phyloP scores from a whole-genome alignment of 2,329 filamentous ascomycete genomes.

The Aureobasidium vineae region DNA sequence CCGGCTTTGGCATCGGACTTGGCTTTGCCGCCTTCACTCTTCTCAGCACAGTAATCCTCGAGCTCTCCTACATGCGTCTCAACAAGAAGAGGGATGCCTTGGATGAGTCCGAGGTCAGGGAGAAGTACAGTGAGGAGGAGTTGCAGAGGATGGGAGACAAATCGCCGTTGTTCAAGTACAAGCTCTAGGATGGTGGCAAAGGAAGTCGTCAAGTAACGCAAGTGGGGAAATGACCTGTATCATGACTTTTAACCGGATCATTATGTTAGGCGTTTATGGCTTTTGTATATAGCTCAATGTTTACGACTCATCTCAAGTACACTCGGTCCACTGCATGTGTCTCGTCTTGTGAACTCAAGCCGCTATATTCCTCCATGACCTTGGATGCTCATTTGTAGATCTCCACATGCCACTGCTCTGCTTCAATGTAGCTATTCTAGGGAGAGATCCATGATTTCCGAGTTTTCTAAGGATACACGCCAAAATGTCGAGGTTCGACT shows the following conservation, averaged over 20 bases:
- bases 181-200: conserved; percentile 29
- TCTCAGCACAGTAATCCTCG: conserved; percentile 36
- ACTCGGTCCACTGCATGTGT: no score
- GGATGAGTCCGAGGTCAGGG: conserved; percentile 39
- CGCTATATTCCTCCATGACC: no score
- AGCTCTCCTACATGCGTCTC: conserved; percentile 31
- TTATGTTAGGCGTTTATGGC: no score
- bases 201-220: background rate
- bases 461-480: no score
- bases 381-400: no score
- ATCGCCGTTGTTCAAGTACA: conserved; percentile 43
- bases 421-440: no score
- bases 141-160: conserved; percentile 42
- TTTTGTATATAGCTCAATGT: no score
- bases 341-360: no score
- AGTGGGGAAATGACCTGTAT: background rate
- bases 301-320: no score
- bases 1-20: conserved; percentile 40
- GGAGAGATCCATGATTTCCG: no score
- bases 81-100: conserved; percentile 40
- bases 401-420: no score
- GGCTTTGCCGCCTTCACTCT: conserved; percentile 33
- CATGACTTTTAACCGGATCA: background rate
- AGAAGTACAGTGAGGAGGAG: conserved; percentile 40
- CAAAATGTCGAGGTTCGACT: no score